These are phyloP conservation scores for Mariannaea sp. DNA, from an alignment of 2,329 filamentous ascomycete genomes.

Conservation along the genomic window DNA sequence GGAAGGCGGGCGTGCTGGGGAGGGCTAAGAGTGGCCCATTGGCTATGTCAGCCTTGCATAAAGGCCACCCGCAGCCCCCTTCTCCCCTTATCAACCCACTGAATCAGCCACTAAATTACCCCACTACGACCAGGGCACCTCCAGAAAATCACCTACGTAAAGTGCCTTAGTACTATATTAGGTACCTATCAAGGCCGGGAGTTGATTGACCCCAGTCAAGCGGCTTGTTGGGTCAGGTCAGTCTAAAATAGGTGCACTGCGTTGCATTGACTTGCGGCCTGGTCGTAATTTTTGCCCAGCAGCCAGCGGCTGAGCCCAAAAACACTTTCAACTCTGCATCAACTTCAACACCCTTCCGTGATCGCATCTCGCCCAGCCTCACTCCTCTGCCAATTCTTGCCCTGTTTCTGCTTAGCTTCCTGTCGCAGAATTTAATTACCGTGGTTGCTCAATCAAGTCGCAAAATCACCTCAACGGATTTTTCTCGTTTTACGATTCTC, in stretches of 20 bases:
- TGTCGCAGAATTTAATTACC: conserved; percentile 2
- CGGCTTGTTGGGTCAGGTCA: not conserved
- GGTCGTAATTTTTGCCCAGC: conserved; percentile 21
- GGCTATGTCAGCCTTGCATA: conserved; percentile 22
- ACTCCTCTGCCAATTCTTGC: conserved; percentile 11
- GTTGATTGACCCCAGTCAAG: not conserved
- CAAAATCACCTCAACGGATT: conserved; percentile 1
- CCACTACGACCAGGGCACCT: not conserved
- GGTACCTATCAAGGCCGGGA: not conserved
- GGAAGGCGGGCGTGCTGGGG: no score
- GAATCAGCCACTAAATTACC: conserved; percentile 1
- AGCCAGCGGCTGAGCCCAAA: conserved; percentile 13
- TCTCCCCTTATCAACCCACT: not conserved
- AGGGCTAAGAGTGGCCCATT: no score
- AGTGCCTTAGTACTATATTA: no score
- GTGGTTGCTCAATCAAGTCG: not conserved
- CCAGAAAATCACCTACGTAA: not conserved
- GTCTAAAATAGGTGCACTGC: no score
- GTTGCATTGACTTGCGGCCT: conserved; percentile 7
- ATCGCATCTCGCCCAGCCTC: conserved; percentile 20
- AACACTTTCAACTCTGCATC: conserved; percentile 13
- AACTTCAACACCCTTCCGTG: conserved; percentile 12
- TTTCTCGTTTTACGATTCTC: conserved; percentile 5
- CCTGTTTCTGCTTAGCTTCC: conserved; percentile 1
- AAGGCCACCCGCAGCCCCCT: no score